These are phyloP conservation scores for Aureobasidium sp. DNA, from an alignment of 2,329 filamentous ascomycete genomes.

Conservation along the genomic window DNA sequence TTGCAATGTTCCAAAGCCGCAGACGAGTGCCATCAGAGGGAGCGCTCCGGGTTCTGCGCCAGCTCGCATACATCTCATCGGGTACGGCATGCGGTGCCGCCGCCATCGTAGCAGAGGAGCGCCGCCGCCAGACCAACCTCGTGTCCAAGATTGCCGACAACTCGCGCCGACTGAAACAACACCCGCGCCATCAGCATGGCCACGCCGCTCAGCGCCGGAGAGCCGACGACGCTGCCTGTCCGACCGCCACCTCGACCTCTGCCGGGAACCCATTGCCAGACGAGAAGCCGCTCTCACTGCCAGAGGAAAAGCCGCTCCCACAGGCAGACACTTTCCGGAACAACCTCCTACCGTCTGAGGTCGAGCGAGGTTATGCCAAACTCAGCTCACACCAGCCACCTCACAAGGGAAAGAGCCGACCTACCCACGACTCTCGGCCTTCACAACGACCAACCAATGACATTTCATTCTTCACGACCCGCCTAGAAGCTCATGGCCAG, in stretches of 20 bases:
- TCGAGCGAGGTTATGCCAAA: constrained; percentile 12
- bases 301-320: background rate
- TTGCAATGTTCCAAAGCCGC: constrained; percentile 25
- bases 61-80: constrained; percentile 34
- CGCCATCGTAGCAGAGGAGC: constrained; percentile 31
- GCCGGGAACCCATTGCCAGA: background rate
- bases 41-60: constrained; percentile 30
- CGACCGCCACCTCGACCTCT: background rate
- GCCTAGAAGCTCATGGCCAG: background rate
- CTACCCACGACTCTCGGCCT: background rate
- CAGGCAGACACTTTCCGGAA: constrained; percentile 2
- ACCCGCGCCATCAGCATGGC: constrained; percentile 10
- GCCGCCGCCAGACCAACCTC: constrained; percentile 27
- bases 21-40: constrained; percentile 31
- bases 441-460: background rate
- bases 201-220: background rate
- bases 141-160: constrained; percentile 32
- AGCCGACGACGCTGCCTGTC: background rate
- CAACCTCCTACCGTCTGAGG: constrained; percentile 1
- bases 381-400: background rate
- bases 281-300: background rate
- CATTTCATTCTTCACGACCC: background rate
- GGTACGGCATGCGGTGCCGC: constrained; percentile 31
- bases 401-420: background rate
- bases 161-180: constrained; percentile 18